Percentiles rank a stretch among this genome's conserved stretches.
These are phyloP conservation scores for Clarkia xantiana DNA, from an alignment of 345 rosid species.

Conservation along the genomic window DNA sequence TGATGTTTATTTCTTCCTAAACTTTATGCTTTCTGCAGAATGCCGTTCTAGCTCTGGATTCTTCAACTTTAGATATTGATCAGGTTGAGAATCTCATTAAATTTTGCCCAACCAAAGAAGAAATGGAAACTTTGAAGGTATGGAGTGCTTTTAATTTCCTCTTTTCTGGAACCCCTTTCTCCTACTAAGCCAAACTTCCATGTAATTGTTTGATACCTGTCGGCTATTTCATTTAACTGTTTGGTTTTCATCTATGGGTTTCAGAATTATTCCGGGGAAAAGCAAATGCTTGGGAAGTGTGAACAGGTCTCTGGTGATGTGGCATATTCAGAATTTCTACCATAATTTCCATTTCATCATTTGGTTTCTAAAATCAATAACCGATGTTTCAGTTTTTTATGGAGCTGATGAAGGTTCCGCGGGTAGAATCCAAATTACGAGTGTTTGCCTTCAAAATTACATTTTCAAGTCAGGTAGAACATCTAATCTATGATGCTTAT, in stretches of 20 bases:
- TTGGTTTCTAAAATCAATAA: conserved; percentile 13
- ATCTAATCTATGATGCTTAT: neutral
- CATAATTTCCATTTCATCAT: neutral
- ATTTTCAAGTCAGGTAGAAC: conserved; percentile 69
- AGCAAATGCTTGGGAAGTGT: conserved; percentile 92
- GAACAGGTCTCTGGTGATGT: conserved; percentile 54
- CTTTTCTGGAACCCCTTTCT: neutral
- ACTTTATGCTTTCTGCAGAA: conserved; percentile 28
- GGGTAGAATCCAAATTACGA: conserved; percentile 85
- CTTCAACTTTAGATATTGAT: conserved; percentile 73
- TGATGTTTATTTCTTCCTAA: neutral
- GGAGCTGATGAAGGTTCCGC: conserved; percentile 92
- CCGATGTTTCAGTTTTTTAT: conserved; percentile 61
- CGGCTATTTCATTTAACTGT: neutral
- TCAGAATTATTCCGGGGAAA: conserved; percentile 80
- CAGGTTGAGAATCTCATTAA: conserved; percentile 98
- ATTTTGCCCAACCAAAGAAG: conserved; percentile 96
- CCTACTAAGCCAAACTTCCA: neutral
- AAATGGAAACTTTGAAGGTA: conserved; percentile 82
- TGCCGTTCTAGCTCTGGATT: conserved; percentile 87
- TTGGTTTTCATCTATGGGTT: neutral
- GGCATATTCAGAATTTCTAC: conserved; percentile 7
- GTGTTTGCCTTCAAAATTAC: conserved; percentile 91
- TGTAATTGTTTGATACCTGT: too few relatives aligned
- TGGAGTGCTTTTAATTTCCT: neutral